Base-by-base conservation (phyloP, 257 asterid species). In the Eustoma russellianum region DNA sequence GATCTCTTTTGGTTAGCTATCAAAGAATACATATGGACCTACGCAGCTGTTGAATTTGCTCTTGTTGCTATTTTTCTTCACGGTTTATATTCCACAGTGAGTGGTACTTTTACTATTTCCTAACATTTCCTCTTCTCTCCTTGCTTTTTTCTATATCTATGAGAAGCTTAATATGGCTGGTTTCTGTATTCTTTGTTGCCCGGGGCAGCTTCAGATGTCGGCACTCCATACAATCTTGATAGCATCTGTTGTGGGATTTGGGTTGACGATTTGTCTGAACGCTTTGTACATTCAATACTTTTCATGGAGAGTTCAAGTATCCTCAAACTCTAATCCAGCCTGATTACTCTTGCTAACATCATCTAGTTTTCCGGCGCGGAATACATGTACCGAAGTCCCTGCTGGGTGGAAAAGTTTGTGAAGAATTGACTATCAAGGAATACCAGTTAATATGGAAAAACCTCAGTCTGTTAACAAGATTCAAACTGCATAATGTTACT, bases 21-120 rank as follows among this genome's bases (percentile, higher is more conserved):
- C 18, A 78, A 63, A 74, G 94, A 83, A 76, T 78, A 82, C 65
- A 59, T 74, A 70, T 86, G 95, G 95, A 83, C 91, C 7, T 90
- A 73, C 41, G 86, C 95, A 13, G 92, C 95, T 63, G 74, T 90
- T 30, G 94, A 90, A 65, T 90, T 90, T 62, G 88, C 76, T 0
- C 80, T 90, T 33, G 75, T 80, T 52, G 86, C 91, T 60, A 52
- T 77, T 68, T 50, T 64, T 41, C 82, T 90, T 60, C 79, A 83
- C 67, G 24, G 78, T 46, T 76, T 82, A 61, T 83, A 86, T 67
- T 53, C 91, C 11, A 45, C 72, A 71, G 98, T 90, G 53, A 82
- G 86, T 46, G 63, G 9, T 24, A 24, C 30, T 24, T 24, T 24
- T 24, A 24, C 30, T 24, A 24, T 24, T 24, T 24, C 3, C 30